A percentile compares a stretch with the other conserved stretches of the same genome.
These are phyloP conservation scores for Leccinum aurantiacum DNA, from an alignment of 768 basidiomycete genomes.

Conservation along the genomic window DNA sequence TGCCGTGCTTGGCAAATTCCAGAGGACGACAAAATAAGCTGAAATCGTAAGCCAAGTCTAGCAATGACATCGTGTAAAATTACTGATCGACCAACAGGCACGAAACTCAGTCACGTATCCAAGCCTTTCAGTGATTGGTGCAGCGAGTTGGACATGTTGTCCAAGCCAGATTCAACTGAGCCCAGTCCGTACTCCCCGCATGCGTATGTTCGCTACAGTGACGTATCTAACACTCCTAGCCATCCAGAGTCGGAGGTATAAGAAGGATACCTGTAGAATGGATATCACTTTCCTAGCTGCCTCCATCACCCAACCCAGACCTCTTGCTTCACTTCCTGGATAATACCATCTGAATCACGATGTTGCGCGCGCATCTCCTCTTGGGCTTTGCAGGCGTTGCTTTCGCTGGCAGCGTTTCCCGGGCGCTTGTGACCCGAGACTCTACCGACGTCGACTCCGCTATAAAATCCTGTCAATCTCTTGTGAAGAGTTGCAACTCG, in stretches of 20 bases:
- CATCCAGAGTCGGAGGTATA: background rate
- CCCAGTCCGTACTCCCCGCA: background rate
- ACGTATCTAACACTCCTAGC: background rate
- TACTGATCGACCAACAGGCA: background rate
- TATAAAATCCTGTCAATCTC: constrained; percentile 13
- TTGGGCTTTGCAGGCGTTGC: constrained; percentile 3
- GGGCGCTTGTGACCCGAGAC: constrained; percentile 14
- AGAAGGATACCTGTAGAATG: background rate
- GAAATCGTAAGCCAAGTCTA: no score
- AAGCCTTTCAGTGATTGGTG: background rate
- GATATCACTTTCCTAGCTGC: background rate
- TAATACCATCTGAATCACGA: background rate
- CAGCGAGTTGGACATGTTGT: background rate
- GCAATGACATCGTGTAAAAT: no score
- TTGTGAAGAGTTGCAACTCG: constrained; percentile 22
- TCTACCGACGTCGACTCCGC: constrained; percentile 1
- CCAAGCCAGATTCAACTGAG: background rate
- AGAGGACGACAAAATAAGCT: no score
- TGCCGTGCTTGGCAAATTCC: no score
- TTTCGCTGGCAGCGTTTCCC: constrained; percentile 1
- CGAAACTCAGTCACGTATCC: background rate
- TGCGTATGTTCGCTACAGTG: background rate
- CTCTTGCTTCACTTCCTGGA: background rate
- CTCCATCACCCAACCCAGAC: background rate
- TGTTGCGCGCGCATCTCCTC: constrained; percentile 1